Evolutionary conservation across 345 rosid genomes (phyloP).

Genomic region (Tarenaya hassleriana): DNA sequence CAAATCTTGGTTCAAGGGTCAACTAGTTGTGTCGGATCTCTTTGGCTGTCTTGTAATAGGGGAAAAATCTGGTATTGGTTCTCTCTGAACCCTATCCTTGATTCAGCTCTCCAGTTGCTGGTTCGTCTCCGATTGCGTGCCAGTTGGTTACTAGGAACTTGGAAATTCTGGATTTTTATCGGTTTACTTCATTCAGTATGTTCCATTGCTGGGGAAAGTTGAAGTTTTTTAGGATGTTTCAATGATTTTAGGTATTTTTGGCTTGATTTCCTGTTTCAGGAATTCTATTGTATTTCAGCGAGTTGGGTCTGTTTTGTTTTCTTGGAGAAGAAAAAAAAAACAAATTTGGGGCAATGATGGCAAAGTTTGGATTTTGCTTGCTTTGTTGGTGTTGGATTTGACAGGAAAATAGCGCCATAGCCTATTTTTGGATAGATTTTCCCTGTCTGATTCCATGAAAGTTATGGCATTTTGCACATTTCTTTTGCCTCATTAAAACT

Average conservation of each 20-base stretch:
- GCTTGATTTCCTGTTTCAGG: not conserved
- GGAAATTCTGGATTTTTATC: too few species aligned
- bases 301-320: conserved; percentile 1
- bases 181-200: too few species aligned
- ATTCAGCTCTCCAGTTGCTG: too few species aligned
- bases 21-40: not conserved
- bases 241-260: not conserved
- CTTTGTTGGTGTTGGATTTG: conserved; percentile 12
- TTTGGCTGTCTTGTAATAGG: not conserved
- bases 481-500: too few species aligned
- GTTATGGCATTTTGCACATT: not conserved
- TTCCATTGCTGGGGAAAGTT: too few species aligned
- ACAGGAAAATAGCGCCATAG: not conserved
- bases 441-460: not conserved
- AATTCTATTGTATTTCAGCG: not conserved
- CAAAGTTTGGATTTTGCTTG: conserved; percentile 18
- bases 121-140: too few species aligned
- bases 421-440: not conserved
- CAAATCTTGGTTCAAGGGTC: not conserved
- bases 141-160: too few species aligned
- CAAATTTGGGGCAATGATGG: not conserved
- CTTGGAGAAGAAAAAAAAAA: not conserved
- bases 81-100: too few species aligned
- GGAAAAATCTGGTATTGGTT: too few species aligned
- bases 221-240: too few species aligned